Evolutionary conservation across 345 rosid species (phyloP).

Genomic region (Adansonia digitata): DNA sequence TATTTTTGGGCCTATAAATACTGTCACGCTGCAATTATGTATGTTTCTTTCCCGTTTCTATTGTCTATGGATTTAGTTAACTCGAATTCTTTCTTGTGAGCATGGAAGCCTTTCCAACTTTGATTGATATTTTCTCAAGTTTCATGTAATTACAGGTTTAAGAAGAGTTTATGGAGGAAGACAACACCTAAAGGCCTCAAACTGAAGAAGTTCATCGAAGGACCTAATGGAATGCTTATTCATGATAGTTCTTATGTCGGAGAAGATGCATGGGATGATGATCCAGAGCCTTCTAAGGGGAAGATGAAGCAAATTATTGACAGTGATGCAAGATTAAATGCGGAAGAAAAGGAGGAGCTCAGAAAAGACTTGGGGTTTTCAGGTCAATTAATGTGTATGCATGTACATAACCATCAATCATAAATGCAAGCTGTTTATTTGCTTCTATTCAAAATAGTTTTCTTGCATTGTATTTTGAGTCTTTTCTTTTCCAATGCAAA

Average conservation of each 20-base stretch:
- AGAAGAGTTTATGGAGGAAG: constrained; percentile 84
- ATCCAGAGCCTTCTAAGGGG: constrained; percentile 45
- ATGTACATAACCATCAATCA: neutral
- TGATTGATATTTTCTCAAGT: neutral
- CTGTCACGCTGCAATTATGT: neutral
- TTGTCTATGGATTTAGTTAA: neutral
- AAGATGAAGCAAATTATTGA: constrained; percentile 54
- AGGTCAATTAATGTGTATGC: constrained; percentile 39
- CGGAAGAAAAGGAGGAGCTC: constrained; percentile 62
- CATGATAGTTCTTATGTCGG: constrained; percentile 84
- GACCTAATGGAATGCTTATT: constrained; percentile 71
- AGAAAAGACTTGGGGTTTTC: constrained; percentile 58
- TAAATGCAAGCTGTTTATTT: constrained; percentile 4
- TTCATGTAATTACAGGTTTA: constrained; percentile 52
- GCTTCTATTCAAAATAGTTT: neutral
- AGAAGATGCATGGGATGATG: constrained; percentile 90
- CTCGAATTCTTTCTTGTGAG: neutral
- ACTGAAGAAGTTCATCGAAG: constrained; percentile 74
- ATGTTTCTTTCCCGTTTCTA: neutral
- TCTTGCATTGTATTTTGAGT: neutral
- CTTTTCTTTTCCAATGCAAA: neutral
- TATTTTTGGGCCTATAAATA: neutral
- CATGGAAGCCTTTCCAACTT: neutral
- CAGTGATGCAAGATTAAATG: constrained; percentile 41
- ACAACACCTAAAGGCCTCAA: constrained; percentile 78